Evolutionary conservation across 495 filamentous ascomycete species (phyloP).

Genomic region (Penicillium angulare): DNA sequence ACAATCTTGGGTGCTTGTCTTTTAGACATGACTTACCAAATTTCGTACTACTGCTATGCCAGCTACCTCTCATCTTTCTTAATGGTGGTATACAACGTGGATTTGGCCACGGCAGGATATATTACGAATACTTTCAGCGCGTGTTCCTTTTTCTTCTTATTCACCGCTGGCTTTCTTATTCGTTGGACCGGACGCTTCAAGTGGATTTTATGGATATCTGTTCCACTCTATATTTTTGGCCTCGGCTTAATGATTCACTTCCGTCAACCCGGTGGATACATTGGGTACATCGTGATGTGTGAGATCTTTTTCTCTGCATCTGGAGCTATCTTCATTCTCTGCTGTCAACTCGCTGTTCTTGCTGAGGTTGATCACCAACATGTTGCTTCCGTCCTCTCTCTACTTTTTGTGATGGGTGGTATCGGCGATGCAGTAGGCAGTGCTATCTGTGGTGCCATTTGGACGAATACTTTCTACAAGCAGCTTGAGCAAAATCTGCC

Average conservation of each 20-base stretch:
- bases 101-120: conserved; percentile 49
- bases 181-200: conserved; percentile 56
- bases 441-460: conserved; percentile 64
- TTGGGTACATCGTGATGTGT: conserved; percentile 70
- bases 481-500: conserved; percentile 58
- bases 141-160: conserved; percentile 42
- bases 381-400: conserved; percentile 63
- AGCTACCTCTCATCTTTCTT: conserved; percentile 65
- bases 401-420: conserved; percentile 58
- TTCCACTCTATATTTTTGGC: conserved; percentile 59
- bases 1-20: conserved; percentile 61
- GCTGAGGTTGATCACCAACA: conserved; percentile 63
- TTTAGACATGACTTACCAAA: conserved; percentile 49
- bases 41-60: conserved; percentile 48
- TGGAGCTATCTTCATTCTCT: conserved; percentile 58
- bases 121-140: conserved; percentile 52
- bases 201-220: conserved; percentile 46
- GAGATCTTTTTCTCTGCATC: conserved; percentile 70
- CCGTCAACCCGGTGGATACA: conserved; percentile 54
- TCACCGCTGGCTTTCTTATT: conserved; percentile 54
- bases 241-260: conserved; percentile 64
- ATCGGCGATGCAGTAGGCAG: conserved; percentile 66
- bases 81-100: conserved; percentile 63
- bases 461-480: conserved; percentile 57
- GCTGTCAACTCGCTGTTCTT: conserved; percentile 66